Conservation (phyloP, 306 rosid genomes). For the Fragaria iinumae region DNA sequence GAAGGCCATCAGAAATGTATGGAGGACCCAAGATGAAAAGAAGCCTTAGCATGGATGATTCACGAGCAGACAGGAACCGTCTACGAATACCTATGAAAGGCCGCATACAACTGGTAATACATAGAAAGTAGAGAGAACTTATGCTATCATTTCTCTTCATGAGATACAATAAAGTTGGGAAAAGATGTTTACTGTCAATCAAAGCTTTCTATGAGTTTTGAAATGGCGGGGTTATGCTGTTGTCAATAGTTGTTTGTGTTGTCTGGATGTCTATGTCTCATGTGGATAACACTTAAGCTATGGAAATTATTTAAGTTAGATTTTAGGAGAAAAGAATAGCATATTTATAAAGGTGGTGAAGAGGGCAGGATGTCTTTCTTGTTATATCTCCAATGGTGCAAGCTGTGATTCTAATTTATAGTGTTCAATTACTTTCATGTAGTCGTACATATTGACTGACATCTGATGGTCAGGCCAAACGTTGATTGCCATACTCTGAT, state of each 20-base stretch:
- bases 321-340: not conserved
- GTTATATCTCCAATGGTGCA: not conserved
- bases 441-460: not conserved
- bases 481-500: slow-evolving; percentile 20
- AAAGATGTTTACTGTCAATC: not conserved
- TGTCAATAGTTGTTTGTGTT: not conserved
- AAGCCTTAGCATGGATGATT: slow-evolving; percentile 55
- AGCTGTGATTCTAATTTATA: not conserved
- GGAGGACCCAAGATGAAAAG: slow-evolving; percentile 59
- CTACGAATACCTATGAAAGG: slow-evolving; percentile 76
- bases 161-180: not conserved
- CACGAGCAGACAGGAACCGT: slow-evolving; percentile 50
- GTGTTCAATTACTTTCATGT: not conserved
- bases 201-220: not conserved
- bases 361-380: not conserved
- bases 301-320: not conserved
- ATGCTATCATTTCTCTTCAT: not conserved
- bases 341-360: not conserved
- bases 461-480: slow-evolving; percentile 17
- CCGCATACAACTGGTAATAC: slow-evolving; percentile 63
- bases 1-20: slow-evolving; percentile 40
- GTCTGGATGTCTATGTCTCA: not conserved
- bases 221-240: not conserved
- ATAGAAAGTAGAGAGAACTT: not conserved
- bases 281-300: not conserved